Percentiles rank a stretch among this genome's conserved stretches.
Evolutionary conservation across 257 asterid species (phyloP).

Genomic region (Nicotiana benthamiana): DNA sequence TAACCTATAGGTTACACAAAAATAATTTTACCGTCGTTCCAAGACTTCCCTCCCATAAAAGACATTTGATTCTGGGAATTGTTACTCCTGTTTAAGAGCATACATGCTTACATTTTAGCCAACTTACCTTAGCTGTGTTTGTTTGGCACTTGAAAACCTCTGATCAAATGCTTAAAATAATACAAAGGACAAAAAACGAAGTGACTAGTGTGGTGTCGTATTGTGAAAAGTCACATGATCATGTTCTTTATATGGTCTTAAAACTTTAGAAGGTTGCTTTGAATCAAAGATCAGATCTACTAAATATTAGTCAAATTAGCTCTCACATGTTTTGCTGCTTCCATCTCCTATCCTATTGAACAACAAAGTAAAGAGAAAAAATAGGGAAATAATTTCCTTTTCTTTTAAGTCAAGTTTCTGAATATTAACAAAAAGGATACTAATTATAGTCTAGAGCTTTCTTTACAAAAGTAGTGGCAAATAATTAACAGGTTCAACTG

Average conservation of each 20-base stretch:
- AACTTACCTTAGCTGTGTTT: constrained; percentile 22
- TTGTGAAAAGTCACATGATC: constrained; percentile 21
- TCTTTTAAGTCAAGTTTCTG: not conserved
- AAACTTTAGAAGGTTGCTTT: constrained; percentile 3
- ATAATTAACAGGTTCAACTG: no score
- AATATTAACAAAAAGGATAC: not conserved
- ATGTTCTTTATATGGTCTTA: constrained; percentile 16
- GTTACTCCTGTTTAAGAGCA: not conserved
- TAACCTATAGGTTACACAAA: no score
- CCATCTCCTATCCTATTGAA: not conserved
- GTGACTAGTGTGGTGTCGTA: constrained; percentile 1
- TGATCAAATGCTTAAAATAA: not conserved
- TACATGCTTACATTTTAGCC: not conserved
- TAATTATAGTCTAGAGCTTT: not conserved
- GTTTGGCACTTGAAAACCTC: not conserved
- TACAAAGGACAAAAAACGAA: constrained; percentile 10
- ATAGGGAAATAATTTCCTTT: not conserved
- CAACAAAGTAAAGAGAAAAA: not conserved
- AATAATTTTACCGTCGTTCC: no score
- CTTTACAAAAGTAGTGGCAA: not conserved
- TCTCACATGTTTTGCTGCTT: constrained; percentile 23
- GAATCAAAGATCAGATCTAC: constrained; percentile 2
- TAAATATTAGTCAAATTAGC: constrained; percentile 16
- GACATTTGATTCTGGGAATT: not conserved
- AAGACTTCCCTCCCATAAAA: no score